Conservation (phyloP, 2,329 filamentous ascomycete species). For the Madurella mycetomatis region DNA sequence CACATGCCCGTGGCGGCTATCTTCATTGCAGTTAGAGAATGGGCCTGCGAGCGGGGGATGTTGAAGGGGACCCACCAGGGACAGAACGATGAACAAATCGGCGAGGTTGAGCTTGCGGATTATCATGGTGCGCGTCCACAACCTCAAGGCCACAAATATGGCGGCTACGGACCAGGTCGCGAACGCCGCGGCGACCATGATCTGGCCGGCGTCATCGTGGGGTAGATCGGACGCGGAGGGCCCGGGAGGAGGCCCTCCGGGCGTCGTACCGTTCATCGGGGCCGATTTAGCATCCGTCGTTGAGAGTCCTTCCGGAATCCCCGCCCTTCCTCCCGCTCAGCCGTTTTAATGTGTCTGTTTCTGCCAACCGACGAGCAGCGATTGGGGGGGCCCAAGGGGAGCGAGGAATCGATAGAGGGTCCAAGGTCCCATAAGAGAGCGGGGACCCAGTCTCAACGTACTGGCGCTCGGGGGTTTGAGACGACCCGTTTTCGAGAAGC, state of each 20-base stretch:
- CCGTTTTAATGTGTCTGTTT: too few relatives aligned
- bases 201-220: constrained; percentile 12
- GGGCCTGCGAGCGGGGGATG: too few relatives aligned
- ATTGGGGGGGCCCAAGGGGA: too few relatives aligned
- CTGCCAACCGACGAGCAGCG: too few relatives aligned
- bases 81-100: constrained; percentile 34
- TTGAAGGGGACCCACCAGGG: constrained; percentile 23
- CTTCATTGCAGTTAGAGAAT: neutral
- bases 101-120: constrained; percentile 33
- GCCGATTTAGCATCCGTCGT: neutral
- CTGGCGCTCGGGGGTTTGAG: neutral
- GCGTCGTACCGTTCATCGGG: constrained; percentile 5
- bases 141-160: constrained; percentile 32
- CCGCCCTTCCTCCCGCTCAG: too few relatives aligned
- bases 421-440: too few relatives aligned
- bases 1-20: constrained; percentile 22
- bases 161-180: constrained; percentile 29
- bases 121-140: constrained; percentile 35
- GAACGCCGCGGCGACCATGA: constrained; percentile 21
- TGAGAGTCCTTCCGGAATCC: too few relatives aligned
- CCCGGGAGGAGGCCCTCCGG: neutral
- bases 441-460: too few relatives aligned
- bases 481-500: neutral
- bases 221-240: neutral
- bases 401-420: too few relatives aligned